Percentiles rank a stretch among this genome's conserved stretches.
phyloP scores from a whole-genome alignment of 306 rosid genomes.

The Acacia acuminata region DNA sequence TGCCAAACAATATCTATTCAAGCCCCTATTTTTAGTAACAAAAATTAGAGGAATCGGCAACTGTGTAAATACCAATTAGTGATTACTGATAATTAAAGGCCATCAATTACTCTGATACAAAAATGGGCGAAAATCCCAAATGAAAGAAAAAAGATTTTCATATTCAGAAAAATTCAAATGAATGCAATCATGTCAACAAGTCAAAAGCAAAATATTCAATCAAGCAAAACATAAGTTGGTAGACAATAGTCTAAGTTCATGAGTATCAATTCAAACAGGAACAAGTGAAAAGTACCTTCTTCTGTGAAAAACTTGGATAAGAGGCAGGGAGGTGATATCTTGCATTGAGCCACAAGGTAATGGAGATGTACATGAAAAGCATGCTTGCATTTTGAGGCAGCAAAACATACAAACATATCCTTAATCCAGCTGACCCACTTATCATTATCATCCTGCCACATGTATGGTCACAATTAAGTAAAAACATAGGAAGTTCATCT shows the following conservation, averaged over 20 bases:
- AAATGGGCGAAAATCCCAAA: not conserved
- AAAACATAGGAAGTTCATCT: constrained; percentile 11
- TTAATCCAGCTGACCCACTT: constrained; percentile 60
- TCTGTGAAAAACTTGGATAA: constrained; percentile 71
- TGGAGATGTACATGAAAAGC: constrained; percentile 70
- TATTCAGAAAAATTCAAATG: not conserved
- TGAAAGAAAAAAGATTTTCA: not conserved
- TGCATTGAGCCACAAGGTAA: constrained; percentile 62
- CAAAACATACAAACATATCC: constrained; percentile 73
- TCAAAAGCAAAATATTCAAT: not conserved
- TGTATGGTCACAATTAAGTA: constrained; percentile 18
- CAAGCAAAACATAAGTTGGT: constrained; percentile 5
- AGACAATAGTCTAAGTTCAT: not conserved
- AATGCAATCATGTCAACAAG: not conserved
- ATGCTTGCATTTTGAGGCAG: constrained; percentile 60
- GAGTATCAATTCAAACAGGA: constrained; percentile 21
- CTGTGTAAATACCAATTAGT: not conserved
- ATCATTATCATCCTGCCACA: constrained; percentile 65
- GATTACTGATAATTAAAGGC: not conserved
- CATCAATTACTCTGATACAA: not conserved
- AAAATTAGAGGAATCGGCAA: not conserved
- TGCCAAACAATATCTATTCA: not conserved
- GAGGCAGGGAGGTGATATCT: constrained; percentile 57
- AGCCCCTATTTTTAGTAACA: not conserved
- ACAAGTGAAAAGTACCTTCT: constrained; percentile 59